Base-by-base conservation (phyloP, 2,329 filamentous ascomycete genomes). In the Sordariomycetes sp. region DNA sequence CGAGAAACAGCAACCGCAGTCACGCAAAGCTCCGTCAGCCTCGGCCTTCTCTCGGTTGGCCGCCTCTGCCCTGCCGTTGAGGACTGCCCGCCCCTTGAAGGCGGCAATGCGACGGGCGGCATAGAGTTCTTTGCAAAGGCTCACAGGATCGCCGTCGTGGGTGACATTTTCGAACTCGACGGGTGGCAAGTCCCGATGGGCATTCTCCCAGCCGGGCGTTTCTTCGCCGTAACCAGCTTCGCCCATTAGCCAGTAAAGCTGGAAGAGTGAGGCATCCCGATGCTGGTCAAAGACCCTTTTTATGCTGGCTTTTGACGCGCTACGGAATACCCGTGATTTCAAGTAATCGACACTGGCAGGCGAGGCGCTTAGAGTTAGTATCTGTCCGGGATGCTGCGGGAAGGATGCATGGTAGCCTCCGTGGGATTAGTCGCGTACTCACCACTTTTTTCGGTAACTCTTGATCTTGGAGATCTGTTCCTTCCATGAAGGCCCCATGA, bases 1-100 rank as follows among this genome's bases (percentile, higher is more conserved):
- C 7, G 76, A 75, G 65, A 81, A 94, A 69, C 90, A 96, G 65
- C 88, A 90, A 51, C 78, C 79, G 64, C 87, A 95, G 63, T 93
- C 88, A 12, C 76, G 70, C 48, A 86, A 74, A 20, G 79, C 76
- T 1, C 84, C 82, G 4, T 73, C 70, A 1, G 65, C 71, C 60
- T 71, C 71, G 24, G 79, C 77, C n/a, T 60, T 60, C 10, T 64
- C 62, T 14, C 75, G 61, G 56, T 82, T 80, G 1, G 63, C 63
- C 32, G 69, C 63, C 60, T 81, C 74, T 22, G 70, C 67, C 4
- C 60, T 59, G 50, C 72, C 67, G 34, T 68, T 67, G 3, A 63
- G 63, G 6, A n/a, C 24, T 25, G 24, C 14, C 32, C 22, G 32
- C 20, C n/a, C 24, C 12, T 32, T 28, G 20, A 43, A 52, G 14